These are phyloP conservation scores for Podila verticillata DNA, from an alignment of 192 early-diverging fungal species.

Conservation along the genomic window DNA sequence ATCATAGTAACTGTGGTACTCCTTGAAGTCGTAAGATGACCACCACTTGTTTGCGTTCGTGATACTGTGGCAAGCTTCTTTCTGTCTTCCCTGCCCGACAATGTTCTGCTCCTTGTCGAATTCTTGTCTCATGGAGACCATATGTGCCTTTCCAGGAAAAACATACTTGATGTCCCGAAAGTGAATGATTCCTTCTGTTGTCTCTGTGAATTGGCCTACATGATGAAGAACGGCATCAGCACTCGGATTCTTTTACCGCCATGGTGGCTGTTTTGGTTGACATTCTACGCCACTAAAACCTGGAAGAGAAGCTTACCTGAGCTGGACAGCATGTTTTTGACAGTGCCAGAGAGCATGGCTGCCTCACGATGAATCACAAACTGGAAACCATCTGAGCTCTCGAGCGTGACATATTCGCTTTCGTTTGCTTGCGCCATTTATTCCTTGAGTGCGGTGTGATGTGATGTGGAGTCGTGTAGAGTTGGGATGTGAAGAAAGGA, in stretches of 20 bases:
- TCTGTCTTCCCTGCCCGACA: background rate
- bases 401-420: conserved; percentile 80
- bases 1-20: too few relatives aligned
- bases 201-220: conserved; percentile 91
- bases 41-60: too few relatives aligned
- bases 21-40: too few relatives aligned
- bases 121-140: too few relatives aligned
- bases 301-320: conserved; percentile 60
- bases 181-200: conserved; percentile 83
- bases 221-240: background rate
- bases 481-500: too few relatives aligned
- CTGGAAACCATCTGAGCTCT: conserved; percentile 90
- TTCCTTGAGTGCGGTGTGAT: background rate
- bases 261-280: background rate
- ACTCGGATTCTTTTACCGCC: background rate
- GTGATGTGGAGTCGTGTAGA: background rate
- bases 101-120: background rate
- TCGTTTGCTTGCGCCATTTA: conserved; percentile 22
- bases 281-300: conserved; percentile 34
- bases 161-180: conserved; percentile 93
- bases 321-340: conserved; percentile 93
- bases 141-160: background rate
- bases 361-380: conserved; percentile 89
- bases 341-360: conserved; percentile 91
- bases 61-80: background rate